These are phyloP conservation scores for Colletotrichum sp. DNA, from an alignment of 2,329 filamentous ascomycete species.

Conservation along the genomic window DNA sequence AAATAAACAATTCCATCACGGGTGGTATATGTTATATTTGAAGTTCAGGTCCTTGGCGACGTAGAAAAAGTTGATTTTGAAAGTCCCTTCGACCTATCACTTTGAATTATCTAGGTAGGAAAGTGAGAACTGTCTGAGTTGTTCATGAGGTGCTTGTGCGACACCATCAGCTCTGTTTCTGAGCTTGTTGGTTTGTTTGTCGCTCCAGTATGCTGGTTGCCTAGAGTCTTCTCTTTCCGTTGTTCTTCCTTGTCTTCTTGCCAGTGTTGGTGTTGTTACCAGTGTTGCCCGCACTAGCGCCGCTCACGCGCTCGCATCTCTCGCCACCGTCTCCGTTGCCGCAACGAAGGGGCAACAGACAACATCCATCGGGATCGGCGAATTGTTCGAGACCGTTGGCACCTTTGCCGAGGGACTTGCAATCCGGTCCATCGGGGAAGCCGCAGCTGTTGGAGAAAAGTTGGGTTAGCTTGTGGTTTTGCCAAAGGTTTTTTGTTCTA, in stretches of 20 bases:
- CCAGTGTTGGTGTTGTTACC: background rate
- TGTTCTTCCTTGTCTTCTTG: background rate
- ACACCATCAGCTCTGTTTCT: background rate
- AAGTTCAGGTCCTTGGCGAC: background rate
- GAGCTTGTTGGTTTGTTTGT: too few species aligned
- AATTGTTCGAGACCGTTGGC: constrained; percentile 6
- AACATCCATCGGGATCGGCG: background rate
- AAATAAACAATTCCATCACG: background rate
- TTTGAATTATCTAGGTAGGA: background rate
- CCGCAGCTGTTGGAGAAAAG: background rate
- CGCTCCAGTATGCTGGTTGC: background rate
- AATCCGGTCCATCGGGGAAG: background rate
- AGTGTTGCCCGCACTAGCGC: background rate
- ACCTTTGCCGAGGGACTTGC: background rate
- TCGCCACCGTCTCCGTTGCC: constrained; percentile 1
- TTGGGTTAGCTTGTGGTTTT: background rate
- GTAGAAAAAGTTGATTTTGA: background rate
- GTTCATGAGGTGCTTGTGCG: background rate
- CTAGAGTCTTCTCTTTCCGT: background rate
- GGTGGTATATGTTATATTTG: background rate
- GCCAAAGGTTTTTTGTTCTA: background rate
- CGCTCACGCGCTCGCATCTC: constrained; percentile 1
- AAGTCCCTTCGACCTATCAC: background rate
- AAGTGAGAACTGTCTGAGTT: background rate
- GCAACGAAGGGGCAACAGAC: background rate